A percentile compares a stretch with the other conserved stretches of the same genome.
phyloP scores from a whole-genome alignment of 2,329 filamentous ascomycete genomes.

The Helotiales sp. region DNA sequence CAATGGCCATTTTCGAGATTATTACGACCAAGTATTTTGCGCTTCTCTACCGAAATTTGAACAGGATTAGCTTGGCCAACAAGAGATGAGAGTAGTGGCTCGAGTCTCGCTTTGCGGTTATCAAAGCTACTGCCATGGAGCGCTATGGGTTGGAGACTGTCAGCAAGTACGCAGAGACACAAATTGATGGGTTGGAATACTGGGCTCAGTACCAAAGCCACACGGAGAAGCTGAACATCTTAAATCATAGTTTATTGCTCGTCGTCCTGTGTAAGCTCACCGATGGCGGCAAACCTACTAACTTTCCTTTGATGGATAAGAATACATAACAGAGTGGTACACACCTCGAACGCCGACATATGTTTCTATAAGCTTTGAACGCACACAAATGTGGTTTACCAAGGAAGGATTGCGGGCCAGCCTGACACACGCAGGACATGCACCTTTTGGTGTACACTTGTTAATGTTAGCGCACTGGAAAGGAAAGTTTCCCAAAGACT shows the following conservation, averaged over 20 bases:
- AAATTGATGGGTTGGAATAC: background rate
- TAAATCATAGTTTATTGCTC: too few relatives aligned
- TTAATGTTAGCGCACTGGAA: background rate
- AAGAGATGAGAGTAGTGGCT: slow-evolving; percentile 16
- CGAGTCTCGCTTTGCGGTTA: slow-evolving; percentile 10
- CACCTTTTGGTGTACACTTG: slow-evolving; percentile 18
- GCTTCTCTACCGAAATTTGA: slow-evolving; percentile 6
- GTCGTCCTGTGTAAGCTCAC: too few relatives aligned
- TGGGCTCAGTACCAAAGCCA: too few relatives aligned
- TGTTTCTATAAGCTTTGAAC: slow-evolving; percentile 17
- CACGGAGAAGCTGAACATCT: too few relatives aligned
- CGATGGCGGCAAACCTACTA: background rate
- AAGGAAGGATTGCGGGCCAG: slow-evolving; percentile 8
- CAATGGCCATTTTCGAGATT: background rate
- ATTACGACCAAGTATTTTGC: background rate
- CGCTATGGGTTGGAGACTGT: background rate
- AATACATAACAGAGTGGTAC: background rate
- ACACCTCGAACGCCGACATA: slow-evolving; percentile 21
- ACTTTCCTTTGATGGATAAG: background rate
- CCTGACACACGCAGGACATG: slow-evolving; percentile 18
- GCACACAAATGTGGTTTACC: slow-evolving; percentile 18
- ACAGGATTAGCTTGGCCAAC: slow-evolving; percentile 3
- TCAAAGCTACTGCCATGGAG: slow-evolving; percentile 16
- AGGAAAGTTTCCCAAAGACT: background rate
- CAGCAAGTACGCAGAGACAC: background rate